A percentile compares a stretch with the other conserved stretches of the same genome.
Evolutionary conservation across 176 grass and related monocot genomes (phyloP).

Genomic region (Triticum monococcum): DNA sequence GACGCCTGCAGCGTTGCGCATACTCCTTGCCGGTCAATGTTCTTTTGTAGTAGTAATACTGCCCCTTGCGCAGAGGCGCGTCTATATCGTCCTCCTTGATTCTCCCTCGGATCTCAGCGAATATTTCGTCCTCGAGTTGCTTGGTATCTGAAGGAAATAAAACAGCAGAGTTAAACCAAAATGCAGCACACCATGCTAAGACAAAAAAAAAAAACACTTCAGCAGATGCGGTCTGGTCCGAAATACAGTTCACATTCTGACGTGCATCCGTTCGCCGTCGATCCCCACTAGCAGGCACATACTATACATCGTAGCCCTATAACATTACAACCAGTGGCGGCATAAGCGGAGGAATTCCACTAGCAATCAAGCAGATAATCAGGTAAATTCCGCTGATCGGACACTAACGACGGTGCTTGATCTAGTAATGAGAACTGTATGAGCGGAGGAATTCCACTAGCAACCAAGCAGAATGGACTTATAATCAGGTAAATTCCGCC

Average conservation of each 20-base stretch:
- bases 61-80: slow-evolving; percentile 57
- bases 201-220: accelerated
- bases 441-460: not conserved
- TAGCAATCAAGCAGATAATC: not conserved
- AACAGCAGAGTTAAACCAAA: not conserved
- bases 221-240: not conserved
- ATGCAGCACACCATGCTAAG: not conserved
- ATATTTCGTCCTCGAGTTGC: slow-evolving; percentile 67
- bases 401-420: too few species aligned
- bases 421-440: not conserved
- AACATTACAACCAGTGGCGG: not conserved
- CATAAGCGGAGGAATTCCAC: not conserved
- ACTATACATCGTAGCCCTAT: not conserved
- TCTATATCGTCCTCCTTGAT: slow-evolving; percentile 91
- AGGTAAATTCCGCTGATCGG: not conserved
- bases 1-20: slow-evolving; percentile 64
- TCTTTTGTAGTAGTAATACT: slow-evolving; percentile 82
- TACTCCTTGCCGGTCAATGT: slow-evolving; percentile 87
- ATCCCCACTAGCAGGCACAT: not conserved
- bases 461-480: not conserved
- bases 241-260: not conserved
- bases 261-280: not conserved
- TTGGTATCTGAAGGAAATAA: slow-evolving; percentile 57
- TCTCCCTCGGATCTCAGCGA: slow-evolving; percentile 84
- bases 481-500: not conserved